These are phyloP conservation scores for Chloranthus sessilifolius DNA, from an alignment of 164 flowering plant genomes.

Conservation along the genomic window DNA sequence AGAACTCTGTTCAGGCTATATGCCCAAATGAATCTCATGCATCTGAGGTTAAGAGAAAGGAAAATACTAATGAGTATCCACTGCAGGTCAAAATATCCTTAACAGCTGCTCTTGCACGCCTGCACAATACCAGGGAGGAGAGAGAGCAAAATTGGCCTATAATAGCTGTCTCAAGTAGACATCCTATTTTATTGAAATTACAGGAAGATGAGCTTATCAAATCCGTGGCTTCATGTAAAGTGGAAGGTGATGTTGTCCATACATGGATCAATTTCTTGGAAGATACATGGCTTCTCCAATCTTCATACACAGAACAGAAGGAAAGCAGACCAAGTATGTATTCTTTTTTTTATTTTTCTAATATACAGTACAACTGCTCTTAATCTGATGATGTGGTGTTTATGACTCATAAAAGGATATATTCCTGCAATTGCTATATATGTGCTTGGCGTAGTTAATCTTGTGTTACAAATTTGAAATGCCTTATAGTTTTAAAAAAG, in stretches of 20 bases:
- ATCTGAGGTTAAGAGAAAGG: no score
- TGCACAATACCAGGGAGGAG: conserved; percentile 76
- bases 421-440: no score
- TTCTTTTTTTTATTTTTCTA: not conserved
- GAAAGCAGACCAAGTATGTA: conserved; percentile 69
- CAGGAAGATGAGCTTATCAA: conserved; percentile 89
- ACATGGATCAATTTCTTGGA: conserved; percentile 96
- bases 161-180: no score
- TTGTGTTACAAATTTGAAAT: no score
- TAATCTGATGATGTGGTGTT: no score
- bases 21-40: no score
- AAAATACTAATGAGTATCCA: no score
- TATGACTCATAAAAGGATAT: no score
- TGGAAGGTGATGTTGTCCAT: conserved; percentile 69
- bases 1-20: no score
- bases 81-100: conserved; percentile 58
- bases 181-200: conserved; percentile 12
- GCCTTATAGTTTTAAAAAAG: no score
- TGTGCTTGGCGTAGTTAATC: no score
- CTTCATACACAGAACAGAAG: conserved; percentile 50
- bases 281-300: conserved; percentile 88
- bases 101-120: conserved; percentile 56
- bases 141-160: conserved; percentile 80
- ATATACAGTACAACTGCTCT: no score
- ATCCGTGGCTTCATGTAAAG: conserved; percentile 59